These are phyloP conservation scores for Debaryomyces singareniensis DNA, from an alignment of 1,139 yeast genomes.

Conservation along the genomic window DNA sequence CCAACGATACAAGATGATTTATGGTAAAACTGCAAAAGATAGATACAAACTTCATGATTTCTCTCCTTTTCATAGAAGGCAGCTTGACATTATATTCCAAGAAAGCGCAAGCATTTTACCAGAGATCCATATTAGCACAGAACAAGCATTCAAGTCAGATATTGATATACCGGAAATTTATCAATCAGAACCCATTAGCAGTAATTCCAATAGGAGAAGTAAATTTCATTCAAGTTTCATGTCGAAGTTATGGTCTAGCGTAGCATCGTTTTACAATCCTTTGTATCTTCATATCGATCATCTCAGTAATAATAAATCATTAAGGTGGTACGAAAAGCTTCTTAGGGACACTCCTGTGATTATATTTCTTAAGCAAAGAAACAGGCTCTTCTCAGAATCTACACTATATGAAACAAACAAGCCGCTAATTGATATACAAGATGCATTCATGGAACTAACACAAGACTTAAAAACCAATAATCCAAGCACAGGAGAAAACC, in stretches of 20 bases:
- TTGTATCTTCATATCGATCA: conserved; percentile 10
- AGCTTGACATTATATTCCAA: conserved; percentile 14
- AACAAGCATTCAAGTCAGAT: conserved; percentile 9
- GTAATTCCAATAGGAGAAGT: conserved; percentile 8
- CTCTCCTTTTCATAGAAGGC: conserved; percentile 13
- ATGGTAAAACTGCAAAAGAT: conserved; percentile 2
- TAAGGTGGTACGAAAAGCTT: conserved; percentile 24
- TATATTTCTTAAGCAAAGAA: conserved; percentile 23
- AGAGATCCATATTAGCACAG: conserved; percentile 10
- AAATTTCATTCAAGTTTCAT: conserved; percentile 15
- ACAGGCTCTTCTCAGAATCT: conserved; percentile 22
- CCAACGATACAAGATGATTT: conserved; percentile 14
- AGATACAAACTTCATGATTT: conserved; percentile 15
- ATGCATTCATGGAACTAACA: conserved; percentile 9
- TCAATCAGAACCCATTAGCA: conserved; percentile 7
- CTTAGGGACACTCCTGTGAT: conserved; percentile 27
- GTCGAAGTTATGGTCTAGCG: conserved; percentile 15
- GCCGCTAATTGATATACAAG: conserved; percentile 13
- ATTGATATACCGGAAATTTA: conserved; percentile 2
- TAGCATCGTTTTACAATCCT: conserved; percentile 20
- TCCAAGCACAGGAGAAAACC: conserved; percentile 2
- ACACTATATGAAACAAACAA: conserved; percentile 21
- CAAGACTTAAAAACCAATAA: conserved; percentile 3
- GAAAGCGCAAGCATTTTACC: conserved; percentile 10
- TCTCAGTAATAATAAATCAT: conserved; percentile 12